Percentiles rank a stretch among this genome's conserved stretches.
Evolutionary conservation across 352 stramenopile genomes (phyloP).

Genomic region (Pythium volutum): DNA sequence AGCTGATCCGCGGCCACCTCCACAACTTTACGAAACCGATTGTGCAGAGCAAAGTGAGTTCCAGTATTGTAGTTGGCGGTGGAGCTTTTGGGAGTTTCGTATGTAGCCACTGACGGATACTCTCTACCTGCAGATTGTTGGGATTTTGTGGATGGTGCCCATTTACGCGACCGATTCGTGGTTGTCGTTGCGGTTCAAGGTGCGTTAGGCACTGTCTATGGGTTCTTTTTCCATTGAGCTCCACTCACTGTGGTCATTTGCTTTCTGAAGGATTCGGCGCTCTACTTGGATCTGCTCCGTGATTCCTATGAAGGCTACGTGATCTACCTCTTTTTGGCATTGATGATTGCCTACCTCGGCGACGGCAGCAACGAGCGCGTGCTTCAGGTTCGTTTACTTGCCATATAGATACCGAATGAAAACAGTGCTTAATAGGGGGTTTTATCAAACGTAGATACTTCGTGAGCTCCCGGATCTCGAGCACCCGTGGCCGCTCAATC

Average conservation of each 20-base stretch:
- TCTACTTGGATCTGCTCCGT: conserved; percentile 93
- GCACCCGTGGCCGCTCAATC: conserved; percentile 75
- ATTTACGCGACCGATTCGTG: conserved; percentile 98
- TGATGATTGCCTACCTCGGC: conserved; percentile 96
- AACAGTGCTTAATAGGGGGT: neutral
- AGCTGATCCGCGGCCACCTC: conserved; percentile 90
- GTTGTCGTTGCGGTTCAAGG: conserved; percentile 96
- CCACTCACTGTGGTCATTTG: neutral
- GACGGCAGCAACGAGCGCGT: conserved; percentile 89
- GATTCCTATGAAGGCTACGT: conserved; percentile 99
- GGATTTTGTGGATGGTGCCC: conserved; percentile 98
- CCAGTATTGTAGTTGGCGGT: too few relatives aligned
- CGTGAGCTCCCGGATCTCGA: conserved; percentile 54
- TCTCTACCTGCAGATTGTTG: conserved; percentile 78
- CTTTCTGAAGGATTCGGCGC: conserved; percentile 47
- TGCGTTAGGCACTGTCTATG: conserved; percentile 14
- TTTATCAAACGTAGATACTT: conserved; percentile 30
- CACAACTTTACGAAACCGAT: conserved; percentile 91
- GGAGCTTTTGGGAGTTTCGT: neutral
- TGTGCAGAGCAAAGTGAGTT: conserved; percentile 93
- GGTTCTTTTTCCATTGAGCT: neutral
- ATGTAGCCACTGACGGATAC: too few relatives aligned
- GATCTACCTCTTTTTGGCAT: conserved; percentile 96
- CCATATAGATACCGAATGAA: conserved; percentile 15
- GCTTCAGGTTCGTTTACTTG: conserved; percentile 27